Conservation (phyloP, 2,329 filamentous ascomycete species). For the Penicillium sp. region DNA sequence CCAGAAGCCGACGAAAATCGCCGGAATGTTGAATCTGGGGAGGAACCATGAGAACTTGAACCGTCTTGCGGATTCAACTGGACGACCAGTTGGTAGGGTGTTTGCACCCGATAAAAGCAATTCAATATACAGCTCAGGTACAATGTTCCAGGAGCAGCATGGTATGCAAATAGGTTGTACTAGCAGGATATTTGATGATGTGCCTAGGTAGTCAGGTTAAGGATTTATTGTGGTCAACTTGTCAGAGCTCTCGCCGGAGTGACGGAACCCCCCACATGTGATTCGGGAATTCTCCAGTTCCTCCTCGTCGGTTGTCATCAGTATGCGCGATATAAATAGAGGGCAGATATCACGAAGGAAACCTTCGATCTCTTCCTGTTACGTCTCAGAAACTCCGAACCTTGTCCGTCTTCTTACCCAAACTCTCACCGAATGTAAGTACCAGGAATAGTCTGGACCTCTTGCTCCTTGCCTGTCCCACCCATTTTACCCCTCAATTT, state of each 20-base stretch:
- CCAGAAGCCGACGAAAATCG: slow-evolving; percentile 29
- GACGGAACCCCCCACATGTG: slow-evolving; percentile 26
- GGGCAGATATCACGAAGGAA: background rate
- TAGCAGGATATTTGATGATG: background rate
- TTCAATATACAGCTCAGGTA: too few relatives aligned
- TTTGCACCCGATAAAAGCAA: too few relatives aligned
- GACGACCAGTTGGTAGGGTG: too few relatives aligned
- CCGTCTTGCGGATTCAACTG: background rate
- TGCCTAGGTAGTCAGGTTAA: background rate
- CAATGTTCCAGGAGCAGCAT: too few relatives aligned
- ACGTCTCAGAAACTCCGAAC: background rate
- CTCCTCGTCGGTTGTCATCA: background rate
- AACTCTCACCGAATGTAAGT: slow-evolving; percentile 17
- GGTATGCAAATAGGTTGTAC: background rate
- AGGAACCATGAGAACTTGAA: background rate
- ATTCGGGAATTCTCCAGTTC: slow-evolving; percentile 12
- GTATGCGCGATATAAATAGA: slow-evolving; percentile 14
- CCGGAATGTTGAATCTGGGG: slow-evolving; percentile 21
- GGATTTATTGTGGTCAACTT: background rate
- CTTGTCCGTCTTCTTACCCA: slow-evolving; percentile 1
- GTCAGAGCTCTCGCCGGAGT: slow-evolving; percentile 2
- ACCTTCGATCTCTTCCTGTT: slow-evolving; percentile 4
- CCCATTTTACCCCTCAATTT: slow-evolving; percentile 19
- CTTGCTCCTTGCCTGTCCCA: slow-evolving; percentile 11
- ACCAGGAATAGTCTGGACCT: slow-evolving; percentile 8